Base-by-base conservation (phyloP, 2,329 filamentous ascomycete genomes). In the Hirsutella rhossiliensis region DNA sequence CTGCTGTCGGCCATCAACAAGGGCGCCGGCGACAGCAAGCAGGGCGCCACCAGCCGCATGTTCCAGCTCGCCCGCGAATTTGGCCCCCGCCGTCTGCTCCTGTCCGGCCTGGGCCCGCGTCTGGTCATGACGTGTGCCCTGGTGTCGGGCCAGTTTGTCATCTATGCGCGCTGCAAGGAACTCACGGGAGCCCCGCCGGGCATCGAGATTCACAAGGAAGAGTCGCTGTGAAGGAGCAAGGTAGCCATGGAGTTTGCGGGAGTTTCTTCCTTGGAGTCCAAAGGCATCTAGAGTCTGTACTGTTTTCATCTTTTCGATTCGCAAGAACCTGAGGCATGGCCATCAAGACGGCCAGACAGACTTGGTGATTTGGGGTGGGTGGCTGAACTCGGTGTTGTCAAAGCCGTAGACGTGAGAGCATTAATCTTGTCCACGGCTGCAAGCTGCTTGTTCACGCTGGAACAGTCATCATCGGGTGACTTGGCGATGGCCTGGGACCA, bases 1-100 rank as follows among this genome's bases (percentile, higher is more conserved):
- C 59, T 75, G 47, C 61, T 75, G 20, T 75, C 71, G 1, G 72
- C 72, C 43, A 75, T 75, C 52, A 75, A 75, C 60, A 75, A 74
- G 58, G 71, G 71, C 44, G 68, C 68, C 0, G 72, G 72, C 1
- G 68, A 73, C 52, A 59, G 59, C 15, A 62, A 56, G 3, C 71
- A 75, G 56, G 57, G 69, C 38, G 63, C 66, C 17, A 68, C 71
- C n/a, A 64, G 63, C 47, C 59, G 71, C 43, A 73, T 75, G 71
- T 69, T 72, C 54, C 62, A 70, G 46, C 66, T 75, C 18, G 72
- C 72, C 1, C 52, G 57, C 20, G 69, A 75, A 54, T 73, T 75
- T 43, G 72, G 72, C 0, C 70, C 71, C 4, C 67, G 63, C 53
- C 58, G 69, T 9, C 49, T 75, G 48, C 51, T 75, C 28, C 47